Evolutionary conservation across 441 rosid species (phyloP), one percentile per base, ranked within the genome.

Genomic region (Gossypium davidsonii): DNA sequence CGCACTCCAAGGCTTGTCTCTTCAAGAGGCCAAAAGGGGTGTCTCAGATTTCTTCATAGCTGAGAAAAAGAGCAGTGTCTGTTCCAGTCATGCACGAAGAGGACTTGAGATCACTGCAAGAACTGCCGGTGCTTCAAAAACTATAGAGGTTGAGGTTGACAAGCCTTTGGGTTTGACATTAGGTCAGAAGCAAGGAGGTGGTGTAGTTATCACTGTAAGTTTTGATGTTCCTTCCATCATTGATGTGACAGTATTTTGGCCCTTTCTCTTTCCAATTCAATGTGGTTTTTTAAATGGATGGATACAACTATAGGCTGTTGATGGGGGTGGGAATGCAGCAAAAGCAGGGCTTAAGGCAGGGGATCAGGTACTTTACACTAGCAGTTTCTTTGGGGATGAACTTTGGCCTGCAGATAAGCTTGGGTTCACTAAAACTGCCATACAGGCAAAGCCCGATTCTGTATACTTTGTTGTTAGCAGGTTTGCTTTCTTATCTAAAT

Each of bases 391-490:
- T 31, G 98, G 98, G 3, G 98, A 94, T 79, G 98, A 94, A 79
- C 97, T 94, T 76, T 94, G 98, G 98, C 98, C 98, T 42, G 98
- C 98, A 2, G 98, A 94, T 83, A 94, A 94, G 83, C 78, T 94
- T 3, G 98, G 98, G 5, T 94, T 94, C 63, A 94, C 98, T 39
- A 94, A 94, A 87, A 94, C 98, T 57, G 98, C 98, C 8, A 84
- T 94, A 79, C 98, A 94, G 83, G 98, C 98, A 3, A 94, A 91
- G 82, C 97, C 98, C 7, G 98, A 94, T 71, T 89, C 92, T 73
- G 85, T 94, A 74, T 91, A 94, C 85, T 94, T 94, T 79, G 96
- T 94, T 69, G 87, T 94, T 15, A 88, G 83, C 93, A 94, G 98
- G 98, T 90, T 53, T 51, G 48, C 46, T 57, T 66, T 44, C 39